Conservation (phyloP, 2,329 filamentous ascomycete genomes). For the Apiospora rasikravindrae region DNA sequence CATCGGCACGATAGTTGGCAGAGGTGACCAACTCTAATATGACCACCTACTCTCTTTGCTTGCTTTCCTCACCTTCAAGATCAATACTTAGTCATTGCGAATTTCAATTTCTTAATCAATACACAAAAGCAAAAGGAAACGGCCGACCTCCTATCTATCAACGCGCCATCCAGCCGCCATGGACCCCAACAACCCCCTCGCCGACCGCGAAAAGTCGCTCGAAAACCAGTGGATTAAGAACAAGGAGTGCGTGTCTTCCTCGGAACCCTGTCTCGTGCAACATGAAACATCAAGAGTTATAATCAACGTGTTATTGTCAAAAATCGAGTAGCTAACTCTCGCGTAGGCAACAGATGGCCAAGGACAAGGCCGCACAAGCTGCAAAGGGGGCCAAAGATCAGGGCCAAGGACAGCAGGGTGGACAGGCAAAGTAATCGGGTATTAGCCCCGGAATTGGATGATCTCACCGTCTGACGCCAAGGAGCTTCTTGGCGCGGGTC, state of each 20-base stretch:
- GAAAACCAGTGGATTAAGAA: slow-evolving; percentile 24
- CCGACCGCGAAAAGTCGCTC: slow-evolving; percentile 23
- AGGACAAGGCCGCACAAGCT: slow-evolving; percentile 16
- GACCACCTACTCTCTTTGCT: background rate
- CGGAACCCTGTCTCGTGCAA: background rate
- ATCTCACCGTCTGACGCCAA: background rate
- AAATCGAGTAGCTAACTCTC: background rate
- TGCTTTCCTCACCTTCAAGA: background rate
- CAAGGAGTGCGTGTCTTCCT: slow-evolving; percentile 18
- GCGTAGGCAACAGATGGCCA: slow-evolving; percentile 19
- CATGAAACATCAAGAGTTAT: background rate
- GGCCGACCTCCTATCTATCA: no score
- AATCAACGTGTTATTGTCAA: background rate
- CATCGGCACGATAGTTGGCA: slow-evolving; percentile 3
- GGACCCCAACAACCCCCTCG: slow-evolving; percentile 23
- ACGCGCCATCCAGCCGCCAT: background rate
- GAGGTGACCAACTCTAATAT: background rate
- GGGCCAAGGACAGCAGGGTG: slow-evolving; percentile 16
- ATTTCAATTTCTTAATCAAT: background rate
- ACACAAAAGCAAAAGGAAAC: background rate
- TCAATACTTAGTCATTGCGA: background rate
- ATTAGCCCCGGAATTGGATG: background rate
- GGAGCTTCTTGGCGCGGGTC: background rate
- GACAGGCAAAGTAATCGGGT: background rate
- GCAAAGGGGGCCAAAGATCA: background rate